These are phyloP conservation scores for Schizochytrium sp. DNA, from an alignment of 108 stramenopile genomes.

Conservation along the genomic window DNA sequence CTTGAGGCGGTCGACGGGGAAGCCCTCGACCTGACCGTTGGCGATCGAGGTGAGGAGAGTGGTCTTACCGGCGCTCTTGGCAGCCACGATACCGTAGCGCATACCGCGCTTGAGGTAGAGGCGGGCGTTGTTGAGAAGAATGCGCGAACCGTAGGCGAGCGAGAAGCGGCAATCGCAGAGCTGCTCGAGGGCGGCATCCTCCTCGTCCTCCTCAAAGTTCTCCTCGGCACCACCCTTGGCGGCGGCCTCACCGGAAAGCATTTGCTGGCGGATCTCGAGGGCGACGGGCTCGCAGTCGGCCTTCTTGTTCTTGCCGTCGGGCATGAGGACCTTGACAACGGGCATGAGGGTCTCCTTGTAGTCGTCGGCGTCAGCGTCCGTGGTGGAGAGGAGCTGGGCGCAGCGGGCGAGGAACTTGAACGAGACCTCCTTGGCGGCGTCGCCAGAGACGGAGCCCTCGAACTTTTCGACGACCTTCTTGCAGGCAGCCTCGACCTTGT, in stretches of 20 bases:
- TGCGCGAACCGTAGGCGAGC: conserved; percentile 98
- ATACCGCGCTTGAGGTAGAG: conserved; percentile 93
- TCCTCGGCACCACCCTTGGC: conserved; percentile 46
- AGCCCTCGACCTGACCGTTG: conserved; percentile 97
- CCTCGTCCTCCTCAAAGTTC: conserved; percentile 87
- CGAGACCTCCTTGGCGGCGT: neutral
- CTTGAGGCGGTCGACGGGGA: conserved; percentile 89
- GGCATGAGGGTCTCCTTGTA: neutral
- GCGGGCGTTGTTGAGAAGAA: conserved; percentile 97
- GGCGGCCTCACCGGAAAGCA: conserved; percentile 41
- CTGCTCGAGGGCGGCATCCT: conserved; percentile 83
- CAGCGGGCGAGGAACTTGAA: neutral
- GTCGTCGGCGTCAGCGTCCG: neutral
- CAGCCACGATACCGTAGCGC: conserved; percentile 93
- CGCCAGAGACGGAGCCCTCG: conserved; percentile 70
- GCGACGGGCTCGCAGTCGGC: neutral
- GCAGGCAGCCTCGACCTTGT: conserved; percentile 51
- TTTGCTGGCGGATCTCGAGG: conserved; percentile 48
- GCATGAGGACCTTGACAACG: neutral
- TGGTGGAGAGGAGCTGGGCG: neutral
- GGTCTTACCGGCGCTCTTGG: conserved; percentile 97
- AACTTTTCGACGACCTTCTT: conserved; percentile 73
- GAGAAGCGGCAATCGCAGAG: conserved; percentile 99
- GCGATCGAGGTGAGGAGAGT: conserved; percentile 98
- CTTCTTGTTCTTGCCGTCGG: conserved; percentile 13